phyloP scores from a whole-genome alignment of 352 stramenopile species.

The Phytopythium montanum region DNA sequence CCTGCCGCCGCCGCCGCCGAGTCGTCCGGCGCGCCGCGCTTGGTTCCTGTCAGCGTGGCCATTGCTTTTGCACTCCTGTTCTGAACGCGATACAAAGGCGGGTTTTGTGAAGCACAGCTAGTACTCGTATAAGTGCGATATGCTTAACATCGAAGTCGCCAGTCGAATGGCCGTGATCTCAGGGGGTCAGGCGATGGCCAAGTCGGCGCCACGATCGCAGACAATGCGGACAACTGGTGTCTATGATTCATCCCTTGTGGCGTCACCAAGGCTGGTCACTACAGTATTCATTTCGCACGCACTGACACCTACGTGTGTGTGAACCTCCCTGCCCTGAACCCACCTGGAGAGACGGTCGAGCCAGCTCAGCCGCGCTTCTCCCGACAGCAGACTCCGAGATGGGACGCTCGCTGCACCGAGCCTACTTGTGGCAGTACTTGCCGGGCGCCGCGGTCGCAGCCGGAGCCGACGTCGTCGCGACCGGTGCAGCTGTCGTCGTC shows the following conservation, averaged over 20 bases:
- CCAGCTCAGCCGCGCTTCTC: background rate
- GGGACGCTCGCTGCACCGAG: background rate
- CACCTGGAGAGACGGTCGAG: background rate
- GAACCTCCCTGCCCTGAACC: background rate
- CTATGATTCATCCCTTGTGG: background rate
- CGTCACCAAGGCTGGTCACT: background rate
- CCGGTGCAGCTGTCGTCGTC: slow-evolving; percentile 3
- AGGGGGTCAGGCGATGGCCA: background rate
- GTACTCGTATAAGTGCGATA: background rate
- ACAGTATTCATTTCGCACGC: slow-evolving; percentile 1
- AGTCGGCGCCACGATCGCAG: background rate
- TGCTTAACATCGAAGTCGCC: too few species aligned
- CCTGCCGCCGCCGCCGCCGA: background rate
- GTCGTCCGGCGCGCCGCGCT: slow-evolving; percentile 19
- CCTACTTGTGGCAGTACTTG: slow-evolving; percentile 24
- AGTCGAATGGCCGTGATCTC: background rate
- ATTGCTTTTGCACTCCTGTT: slow-evolving; percentile 21
- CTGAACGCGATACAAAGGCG: background rate
- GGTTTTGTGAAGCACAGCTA: background rate
- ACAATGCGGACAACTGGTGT: background rate
- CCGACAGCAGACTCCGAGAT: background rate
- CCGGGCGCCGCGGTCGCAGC: slow-evolving; percentile 2
- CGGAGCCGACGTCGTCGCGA: slow-evolving; percentile 6
- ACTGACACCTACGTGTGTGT: background rate
- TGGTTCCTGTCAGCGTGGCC: slow-evolving; percentile 24